Percentiles rank a stretch among this genome's conserved stretches.
phyloP scores from a whole-genome alignment of 2,329 filamentous ascomycete species.

The Botrytis fragariae region DNA sequence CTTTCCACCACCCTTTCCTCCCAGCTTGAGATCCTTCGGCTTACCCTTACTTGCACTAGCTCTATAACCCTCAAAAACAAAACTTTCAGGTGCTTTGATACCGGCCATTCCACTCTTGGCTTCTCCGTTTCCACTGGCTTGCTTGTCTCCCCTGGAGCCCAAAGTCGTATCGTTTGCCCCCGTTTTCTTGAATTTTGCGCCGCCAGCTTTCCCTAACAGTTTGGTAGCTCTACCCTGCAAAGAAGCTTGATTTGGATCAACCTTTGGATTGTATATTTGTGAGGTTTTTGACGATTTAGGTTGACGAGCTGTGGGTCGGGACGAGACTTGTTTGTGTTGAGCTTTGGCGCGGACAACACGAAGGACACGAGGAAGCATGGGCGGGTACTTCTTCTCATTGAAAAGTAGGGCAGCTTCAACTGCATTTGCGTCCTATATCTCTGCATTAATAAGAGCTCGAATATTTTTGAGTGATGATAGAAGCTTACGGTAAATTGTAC shows the following conservation, averaged over 20 bases:
- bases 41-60: conserved; percentile 65
- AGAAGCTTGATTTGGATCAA: conserved; percentile 67
- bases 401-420: conserved; percentile 89
- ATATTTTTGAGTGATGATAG: not conserved
- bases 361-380: conserved; percentile 84
- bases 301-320: conserved; percentile 33
- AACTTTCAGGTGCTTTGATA: conserved; percentile 58
- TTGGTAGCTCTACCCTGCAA: conserved; percentile 70
- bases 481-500: conserved; percentile 78
- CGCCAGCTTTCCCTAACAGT: conserved; percentile 68
- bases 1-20: conserved; percentile 54
- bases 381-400: conserved; percentile 88
- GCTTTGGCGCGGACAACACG: conserved; percentile 74
- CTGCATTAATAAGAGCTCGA: conserved; percentile 21
- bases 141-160: conserved; percentile 27
- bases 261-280: conserved; percentile 63
- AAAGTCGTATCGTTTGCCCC: conserved; percentile 34
- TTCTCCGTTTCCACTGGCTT: conserved; percentile 11
- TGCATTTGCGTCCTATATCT: conserved; percentile 66
- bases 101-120: conserved; percentile 30
- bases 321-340: conserved; percentile 41
- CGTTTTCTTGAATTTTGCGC: conserved; percentile 41
- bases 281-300: conserved; percentile 40
- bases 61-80: conserved; percentile 80
- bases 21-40: conserved; percentile 58